phyloP scores from a whole-genome alignment of 371 early-diverging fungal genomes.

The Entomophthora muscae region DNA sequence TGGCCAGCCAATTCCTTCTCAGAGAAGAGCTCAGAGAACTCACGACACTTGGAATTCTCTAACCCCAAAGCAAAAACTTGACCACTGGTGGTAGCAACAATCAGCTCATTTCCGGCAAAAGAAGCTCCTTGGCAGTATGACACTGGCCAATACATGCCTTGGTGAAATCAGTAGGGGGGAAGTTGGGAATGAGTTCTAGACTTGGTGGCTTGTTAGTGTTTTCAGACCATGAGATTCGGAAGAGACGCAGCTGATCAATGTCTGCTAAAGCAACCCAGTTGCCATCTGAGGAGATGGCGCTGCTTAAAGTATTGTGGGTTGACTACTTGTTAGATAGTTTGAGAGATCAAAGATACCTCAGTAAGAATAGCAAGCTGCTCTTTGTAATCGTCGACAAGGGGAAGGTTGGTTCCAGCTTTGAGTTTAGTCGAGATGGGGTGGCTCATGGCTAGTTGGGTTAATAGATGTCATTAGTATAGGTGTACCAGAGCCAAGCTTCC shows the following conservation, averaged over 20 bases:
- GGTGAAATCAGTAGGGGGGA: background rate
- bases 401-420: slow-evolving; percentile 20
- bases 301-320: slow-evolving; percentile 40
- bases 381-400: background rate
- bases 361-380: background rate
- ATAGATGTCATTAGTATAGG: slow-evolving; percentile 25
- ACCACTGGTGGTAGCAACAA: background rate
- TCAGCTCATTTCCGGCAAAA: background rate
- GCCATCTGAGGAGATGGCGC: slow-evolving; percentile 67
- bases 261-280: slow-evolving; percentile 71
- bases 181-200: background rate
- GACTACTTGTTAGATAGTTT: slow-evolving; percentile 9
- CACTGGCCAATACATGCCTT: background rate
- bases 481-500: slow-evolving; percentile 15
- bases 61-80: background rate
- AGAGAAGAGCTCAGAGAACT: background rate
- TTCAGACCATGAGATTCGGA: slow-evolving; percentile 21
- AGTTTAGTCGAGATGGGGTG: slow-evolving; percentile 30
- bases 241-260: slow-evolving; percentile 48
- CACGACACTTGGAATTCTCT: background rate
- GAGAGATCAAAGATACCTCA: background rate
- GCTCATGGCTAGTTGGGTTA: slow-evolving; percentile 34
- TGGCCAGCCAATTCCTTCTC: background rate
- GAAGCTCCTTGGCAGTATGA: background rate
- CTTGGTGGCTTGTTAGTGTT: background rate